Conservation (phyloP, 306 rosid species). For the Cucumis sativus region DNA sequence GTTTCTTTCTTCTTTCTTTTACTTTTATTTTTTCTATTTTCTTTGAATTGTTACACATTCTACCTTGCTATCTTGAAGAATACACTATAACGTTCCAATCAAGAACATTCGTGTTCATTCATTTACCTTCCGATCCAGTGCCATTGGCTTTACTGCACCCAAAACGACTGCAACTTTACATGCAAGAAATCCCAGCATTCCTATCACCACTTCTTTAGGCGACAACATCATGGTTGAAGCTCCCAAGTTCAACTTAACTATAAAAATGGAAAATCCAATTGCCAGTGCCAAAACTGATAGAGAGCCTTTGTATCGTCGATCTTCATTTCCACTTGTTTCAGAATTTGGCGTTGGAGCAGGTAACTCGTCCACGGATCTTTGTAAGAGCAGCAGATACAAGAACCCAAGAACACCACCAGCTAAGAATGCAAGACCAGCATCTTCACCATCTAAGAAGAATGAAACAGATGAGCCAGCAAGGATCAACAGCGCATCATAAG, state of each 20-base stretch:
- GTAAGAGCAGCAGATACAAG: constrained; percentile 71
- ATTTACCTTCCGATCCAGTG: constrained; percentile 21
- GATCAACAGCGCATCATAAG: constrained; percentile 62
- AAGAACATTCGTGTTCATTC: not conserved
- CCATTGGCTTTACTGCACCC: constrained; percentile 69
- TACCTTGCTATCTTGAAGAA: not conserved
- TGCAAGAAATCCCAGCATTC: constrained; percentile 75
- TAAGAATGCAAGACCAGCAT: constrained; percentile 49
- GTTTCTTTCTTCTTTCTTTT: not conserved
- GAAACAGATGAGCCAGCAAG: constrained; percentile 42
- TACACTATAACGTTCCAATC: not conserved
- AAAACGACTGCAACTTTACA: constrained; percentile 68
- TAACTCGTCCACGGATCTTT: constrained; percentile 76
- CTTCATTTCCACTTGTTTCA: not conserved
- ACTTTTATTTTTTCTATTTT: not conserved
- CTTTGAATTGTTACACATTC: not conserved
- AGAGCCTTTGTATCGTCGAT: constrained; percentile 16
- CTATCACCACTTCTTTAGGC: constrained; percentile 54
- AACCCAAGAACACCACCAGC: constrained; percentile 71
- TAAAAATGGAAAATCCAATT: constrained; percentile 30
- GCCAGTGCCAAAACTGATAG: constrained; percentile 45
- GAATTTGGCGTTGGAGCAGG: constrained; percentile 17
- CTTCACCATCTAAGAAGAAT: constrained; percentile 40
- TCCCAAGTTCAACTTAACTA: constrained; percentile 35
- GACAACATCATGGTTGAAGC: constrained; percentile 32